These are phyloP conservation scores for Leavenworthia alabamica DNA, from an alignment of 345 rosid species.

Conservation along the genomic window DNA sequence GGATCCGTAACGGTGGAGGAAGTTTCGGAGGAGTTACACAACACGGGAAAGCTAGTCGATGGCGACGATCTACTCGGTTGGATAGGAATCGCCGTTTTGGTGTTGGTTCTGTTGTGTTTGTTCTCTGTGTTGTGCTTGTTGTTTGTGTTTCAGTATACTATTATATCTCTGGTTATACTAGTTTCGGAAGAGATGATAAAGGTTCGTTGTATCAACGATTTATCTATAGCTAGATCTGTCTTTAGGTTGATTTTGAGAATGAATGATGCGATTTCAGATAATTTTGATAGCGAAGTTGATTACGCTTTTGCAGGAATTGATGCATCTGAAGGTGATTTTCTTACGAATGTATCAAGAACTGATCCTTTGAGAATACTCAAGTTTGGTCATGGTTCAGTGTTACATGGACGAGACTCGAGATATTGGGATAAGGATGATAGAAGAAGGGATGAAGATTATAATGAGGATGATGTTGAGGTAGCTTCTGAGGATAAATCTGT, in stretches of 20 bases:
- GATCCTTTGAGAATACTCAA: conserved; percentile 48
- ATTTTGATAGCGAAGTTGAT: too few species aligned
- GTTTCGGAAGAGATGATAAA: conserved; percentile 8
- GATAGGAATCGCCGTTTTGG: conserved; percentile 44
- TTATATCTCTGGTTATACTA: conserved; percentile 38
- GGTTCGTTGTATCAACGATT: too few species aligned
- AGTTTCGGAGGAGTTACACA: too few species aligned
- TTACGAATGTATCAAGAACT: conserved; percentile 66
- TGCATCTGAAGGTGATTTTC: conserved; percentile 53
- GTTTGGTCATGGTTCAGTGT: conserved; percentile 65
- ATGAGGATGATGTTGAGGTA: conserved; percentile 53
- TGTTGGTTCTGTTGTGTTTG: conserved; percentile 35
- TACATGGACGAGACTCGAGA: conserved; percentile 86
- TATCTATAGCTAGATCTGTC: too few species aligned
- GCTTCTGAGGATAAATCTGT: conserved; percentile 23
- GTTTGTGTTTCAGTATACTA: conserved; percentile 50
- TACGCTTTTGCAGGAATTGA: conserved; percentile 18
- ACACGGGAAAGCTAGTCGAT: conserved; percentile 50
- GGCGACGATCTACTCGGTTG: conserved; percentile 55
- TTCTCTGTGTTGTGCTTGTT: conserved; percentile 44
- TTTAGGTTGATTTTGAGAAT: too few species aligned
- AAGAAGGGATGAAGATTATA: conserved; percentile 82
- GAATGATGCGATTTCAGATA: too few species aligned
- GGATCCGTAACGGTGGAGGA: conserved; percentile 34
- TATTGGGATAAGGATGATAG: conserved; percentile 96